Percentiles rank a stretch among this genome's conserved stretches.
phyloP scores from a whole-genome alignment of 768 basidiomycete species.

The Panellus pusillus region DNA sequence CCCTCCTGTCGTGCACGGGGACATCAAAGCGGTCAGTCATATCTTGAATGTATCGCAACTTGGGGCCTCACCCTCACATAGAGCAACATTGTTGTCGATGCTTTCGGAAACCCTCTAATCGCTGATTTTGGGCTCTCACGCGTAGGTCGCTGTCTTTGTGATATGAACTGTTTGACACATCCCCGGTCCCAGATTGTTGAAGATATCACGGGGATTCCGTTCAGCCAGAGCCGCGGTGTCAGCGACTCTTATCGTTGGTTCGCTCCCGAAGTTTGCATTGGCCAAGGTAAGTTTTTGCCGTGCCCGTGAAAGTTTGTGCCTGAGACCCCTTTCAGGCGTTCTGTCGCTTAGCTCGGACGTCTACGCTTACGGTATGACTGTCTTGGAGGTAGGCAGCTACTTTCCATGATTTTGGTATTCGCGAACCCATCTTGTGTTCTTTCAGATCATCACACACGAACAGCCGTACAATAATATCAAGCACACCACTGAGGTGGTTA shows the following conservation, averaged over 20 bases:
- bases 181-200: conserved; percentile 45
- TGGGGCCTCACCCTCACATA: conserved; percentile 20
- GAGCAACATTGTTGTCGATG: conserved; percentile 51
- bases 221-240: conserved; percentile 52
- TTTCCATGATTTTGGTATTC: neutral
- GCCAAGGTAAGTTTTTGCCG: conserved; percentile 29
- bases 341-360: conserved; percentile 51
- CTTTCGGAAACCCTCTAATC: conserved; percentile 45
- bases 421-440: neutral
- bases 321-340: conserved; percentile 22
- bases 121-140: conserved; percentile 60
- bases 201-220: conserved; percentile 56
- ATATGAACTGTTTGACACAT: neutral
- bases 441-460: conserved; percentile 53
- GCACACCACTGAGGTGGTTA: conserved; percentile 52
- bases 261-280: conserved; percentile 55
- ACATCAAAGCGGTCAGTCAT: conserved; percentile 48
- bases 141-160: conserved; percentile 28
- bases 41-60: neutral
- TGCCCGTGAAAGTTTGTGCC: too few relatives aligned
- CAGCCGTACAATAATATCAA: conserved; percentile 52
- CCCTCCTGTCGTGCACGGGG: conserved; percentile 55
- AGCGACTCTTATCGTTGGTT: conserved; percentile 52
- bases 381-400: conserved; percentile 45
- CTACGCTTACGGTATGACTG: conserved; percentile 58